A percentile compares a stretch with the other conserved stretches of the same genome.
These are phyloP conservation scores for Pinus tabuliformis DNA, from an alignment of 75 land plant species.

Conservation along the genomic window DNA sequence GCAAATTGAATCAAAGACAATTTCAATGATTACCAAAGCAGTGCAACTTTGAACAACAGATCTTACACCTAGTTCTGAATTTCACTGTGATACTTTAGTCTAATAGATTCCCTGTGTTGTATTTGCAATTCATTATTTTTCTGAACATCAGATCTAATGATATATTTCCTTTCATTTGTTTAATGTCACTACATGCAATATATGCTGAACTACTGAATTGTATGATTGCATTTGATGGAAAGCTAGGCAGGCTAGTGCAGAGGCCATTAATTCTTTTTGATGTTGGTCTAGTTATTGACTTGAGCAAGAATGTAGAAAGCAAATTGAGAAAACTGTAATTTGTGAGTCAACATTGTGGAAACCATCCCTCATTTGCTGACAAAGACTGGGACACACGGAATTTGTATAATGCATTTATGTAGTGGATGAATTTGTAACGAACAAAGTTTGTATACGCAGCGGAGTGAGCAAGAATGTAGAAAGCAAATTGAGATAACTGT, in stretches of 20 bases:
- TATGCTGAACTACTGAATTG: neutral
- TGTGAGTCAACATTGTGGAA: neutral
- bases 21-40: neutral
- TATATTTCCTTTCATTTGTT: neutral
- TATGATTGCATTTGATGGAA: neutral
- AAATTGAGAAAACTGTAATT: neutral
- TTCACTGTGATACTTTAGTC: neutral
- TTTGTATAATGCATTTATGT: neutral
- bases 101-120: neutral
- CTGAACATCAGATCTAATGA: neutral
- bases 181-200: too few relatives aligned
- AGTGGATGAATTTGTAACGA: neutral
- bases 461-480: neutral
- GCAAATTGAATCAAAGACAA: neutral
- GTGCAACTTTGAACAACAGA: neutral
- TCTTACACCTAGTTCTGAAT: neutral
- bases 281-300: neutral
- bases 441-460: too few relatives aligned
- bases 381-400: neutral
- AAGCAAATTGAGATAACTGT: neutral
- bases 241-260: neutral
- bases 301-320: neutral
- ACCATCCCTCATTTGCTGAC: neutral
- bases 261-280: neutral
- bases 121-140: neutral